Evolutionary conservation across 768 basidiomycete genomes (phyloP).

Genomic region (Macrocybe gigantea): DNA sequence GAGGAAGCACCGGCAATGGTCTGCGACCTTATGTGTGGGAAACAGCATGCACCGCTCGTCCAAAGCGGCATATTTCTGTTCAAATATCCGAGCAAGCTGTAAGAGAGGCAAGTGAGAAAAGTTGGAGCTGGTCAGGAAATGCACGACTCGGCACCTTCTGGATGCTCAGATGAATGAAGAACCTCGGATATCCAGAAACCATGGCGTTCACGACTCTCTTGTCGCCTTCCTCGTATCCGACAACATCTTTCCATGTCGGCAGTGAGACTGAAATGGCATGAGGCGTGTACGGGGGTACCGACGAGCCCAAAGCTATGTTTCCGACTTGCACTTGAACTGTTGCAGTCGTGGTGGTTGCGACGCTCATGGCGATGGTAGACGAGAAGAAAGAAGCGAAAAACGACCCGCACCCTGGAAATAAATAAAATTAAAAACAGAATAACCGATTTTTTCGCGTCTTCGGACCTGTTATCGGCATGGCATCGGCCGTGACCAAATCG

Average conservation of each 20-base stretch:
- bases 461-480: conserved; percentile 1
- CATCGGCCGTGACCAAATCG: conserved; percentile 2
- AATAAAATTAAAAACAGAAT: not conserved
- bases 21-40: conserved; percentile 66
- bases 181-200: conserved; percentile 90
- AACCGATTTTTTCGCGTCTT: not conserved
- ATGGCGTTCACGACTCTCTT: conserved; percentile 72
- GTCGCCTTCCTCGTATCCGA: conserved; percentile 89
- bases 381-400: not conserved
- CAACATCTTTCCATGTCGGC: conserved; percentile 87
- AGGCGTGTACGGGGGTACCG: conserved; percentile 64
- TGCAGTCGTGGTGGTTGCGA: conserved; percentile 3
- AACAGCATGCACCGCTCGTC: conserved; percentile 78
- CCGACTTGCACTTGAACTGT: conserved; percentile 1
- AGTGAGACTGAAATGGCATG: conserved; percentile 96
- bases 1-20: conserved; percentile 72
- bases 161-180: conserved; percentile 86
- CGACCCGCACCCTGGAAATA: not conserved
- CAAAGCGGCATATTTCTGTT: conserved; percentile 67
- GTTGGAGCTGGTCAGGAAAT: not conserved
- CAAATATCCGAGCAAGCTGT: conserved; percentile 75
- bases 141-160: conserved; percentile 53
- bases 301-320: conserved; percentile 36
- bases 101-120: not conserved
- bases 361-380: conserved; percentile 6